Percentiles rank a stretch among this genome's conserved stretches.
phyloP scores from a whole-genome alignment of 2,329 filamentous ascomycete genomes.

The Cladosporium sp. region DNA sequence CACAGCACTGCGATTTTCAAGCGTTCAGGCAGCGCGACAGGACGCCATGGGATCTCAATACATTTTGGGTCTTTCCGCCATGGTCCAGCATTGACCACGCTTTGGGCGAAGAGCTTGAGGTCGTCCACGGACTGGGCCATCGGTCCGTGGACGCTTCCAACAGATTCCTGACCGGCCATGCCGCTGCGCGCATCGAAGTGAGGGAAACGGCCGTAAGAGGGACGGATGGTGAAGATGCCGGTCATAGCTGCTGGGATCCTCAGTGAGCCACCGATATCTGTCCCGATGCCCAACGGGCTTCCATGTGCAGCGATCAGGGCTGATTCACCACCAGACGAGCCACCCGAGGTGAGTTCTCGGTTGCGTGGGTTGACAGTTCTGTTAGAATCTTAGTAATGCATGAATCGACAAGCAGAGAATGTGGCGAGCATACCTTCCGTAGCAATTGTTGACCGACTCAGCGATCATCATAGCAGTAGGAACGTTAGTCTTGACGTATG shows the following conservation, averaged over 20 bases:
- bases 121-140: constrained; percentile 59
- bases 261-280: constrained; percentile 62
- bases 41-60: constrained; percentile 55
- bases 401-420: neutral
- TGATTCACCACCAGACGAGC: constrained; percentile 67
- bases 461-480: constrained; percentile 70
- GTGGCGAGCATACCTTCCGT: constrained; percentile 50
- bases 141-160: constrained; percentile 64
- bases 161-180: constrained; percentile 65
- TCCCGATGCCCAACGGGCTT: constrained; percentile 61
- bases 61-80: constrained; percentile 56
- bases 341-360: constrained; percentile 60
- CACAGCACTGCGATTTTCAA: constrained; percentile 62
- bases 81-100: constrained; percentile 47
- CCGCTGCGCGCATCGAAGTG: constrained; percentile 56
- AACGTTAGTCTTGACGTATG: constrained; percentile 71
- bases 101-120: constrained; percentile 44
- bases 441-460: constrained; percentile 65
- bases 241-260: constrained; percentile 59
- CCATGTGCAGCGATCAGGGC: constrained; percentile 62
- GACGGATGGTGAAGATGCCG: constrained; percentile 58
- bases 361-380: constrained; percentile 59
- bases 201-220: constrained; percentile 61
- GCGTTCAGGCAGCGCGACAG: constrained; percentile 45
- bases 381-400: neutral